Evolutionary conservation across 169 alveolate genomes (phyloP), one percentile per base, ranked within the genome.

Genomic region (Neospora caninum): DNA sequence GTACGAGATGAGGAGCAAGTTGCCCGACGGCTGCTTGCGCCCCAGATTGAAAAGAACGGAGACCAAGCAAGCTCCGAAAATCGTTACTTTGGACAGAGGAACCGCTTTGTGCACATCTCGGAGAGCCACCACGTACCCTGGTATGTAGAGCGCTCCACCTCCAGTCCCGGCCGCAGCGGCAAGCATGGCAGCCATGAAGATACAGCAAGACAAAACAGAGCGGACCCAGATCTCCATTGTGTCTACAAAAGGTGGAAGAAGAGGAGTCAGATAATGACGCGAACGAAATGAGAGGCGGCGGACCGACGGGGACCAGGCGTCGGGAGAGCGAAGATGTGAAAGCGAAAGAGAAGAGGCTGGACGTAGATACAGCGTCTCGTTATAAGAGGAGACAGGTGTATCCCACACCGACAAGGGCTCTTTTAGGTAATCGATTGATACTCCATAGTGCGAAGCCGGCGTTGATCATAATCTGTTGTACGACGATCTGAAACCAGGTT

Each of bases 151-250:
- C 34, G 96, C 96, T 9, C 96, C 96, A 2, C 96, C 96, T 0
- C 96, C 96, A 1, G 94, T 91, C 20, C 96, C 96, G 0, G 94
- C 96, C 7, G 94, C 96, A 1, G 95, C 58, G 20, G 95, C 92
- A 36, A 93, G 53, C 22, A 86, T 78, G 31, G 95, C 95, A 1
- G 93, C 95, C 0, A 88, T 53, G 73, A 93, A 93, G n/a, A 87
- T 93, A 67, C 54, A 18, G 69, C n/a, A 13, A 36, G 89, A 41
- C 27, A 82, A 36, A 1, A 22, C n/a, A n/a, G 86, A 18, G 49
- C 86, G 86, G 20, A 78, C 86, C 86, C 86, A 78, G 42, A 78
- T n/a, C 27, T 78, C 86, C 86, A 78, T 78, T 43, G 20, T 78
- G 45, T 34, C 38, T 31, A 64, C 18, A 64, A 64, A 27, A 64